Percentiles rank a stretch among this genome's conserved stretches.
Evolutionary conservation across 2,329 filamentous ascomycete genomes (phyloP).

Genomic region (Verticillium isaacii): DNA sequence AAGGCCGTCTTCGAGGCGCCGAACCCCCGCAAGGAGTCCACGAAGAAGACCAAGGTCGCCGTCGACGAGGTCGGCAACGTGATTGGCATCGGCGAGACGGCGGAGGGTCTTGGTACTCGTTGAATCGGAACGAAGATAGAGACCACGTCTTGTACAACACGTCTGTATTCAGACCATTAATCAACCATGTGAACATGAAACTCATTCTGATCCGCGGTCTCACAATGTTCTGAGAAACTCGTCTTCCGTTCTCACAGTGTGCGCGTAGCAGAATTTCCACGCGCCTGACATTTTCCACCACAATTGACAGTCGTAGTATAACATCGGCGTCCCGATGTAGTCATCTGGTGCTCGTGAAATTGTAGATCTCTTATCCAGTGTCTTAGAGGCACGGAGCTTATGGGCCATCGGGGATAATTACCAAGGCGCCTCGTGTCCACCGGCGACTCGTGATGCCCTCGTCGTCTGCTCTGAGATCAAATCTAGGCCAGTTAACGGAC

Average conservation of each 20-base stretch:
- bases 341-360: not conserved
- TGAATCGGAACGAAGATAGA: not conserved
- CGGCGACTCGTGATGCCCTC: not conserved
- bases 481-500: not conserved
- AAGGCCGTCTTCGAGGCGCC: slow-evolving; percentile 36
- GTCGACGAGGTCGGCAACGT: slow-evolving; percentile 16
- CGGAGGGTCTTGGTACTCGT: not conserved
- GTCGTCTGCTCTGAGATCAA: not conserved
- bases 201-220: not conserved
- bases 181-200: not conserved
- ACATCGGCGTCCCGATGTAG: too few relatives aligned
- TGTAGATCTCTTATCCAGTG: not conserved
- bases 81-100: not conserved
- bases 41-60: slow-evolving; percentile 18
- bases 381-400: too few relatives aligned
- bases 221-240: not conserved
- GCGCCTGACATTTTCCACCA: too few relatives aligned
- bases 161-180: not conserved
- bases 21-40: slow-evolving; percentile 21
- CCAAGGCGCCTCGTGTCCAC: too few relatives aligned
- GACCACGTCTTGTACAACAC: not conserved
- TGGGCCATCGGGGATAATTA: too few relatives aligned
- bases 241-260: too few relatives aligned
- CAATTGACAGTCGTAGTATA: too few relatives aligned
- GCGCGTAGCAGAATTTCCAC: too few relatives aligned